Evolutionary conservation across 257 asterid genomes (phyloP), one percentile per base, ranked within the genome.

Genomic region (Nicotiana tomentosiformis): DNA sequence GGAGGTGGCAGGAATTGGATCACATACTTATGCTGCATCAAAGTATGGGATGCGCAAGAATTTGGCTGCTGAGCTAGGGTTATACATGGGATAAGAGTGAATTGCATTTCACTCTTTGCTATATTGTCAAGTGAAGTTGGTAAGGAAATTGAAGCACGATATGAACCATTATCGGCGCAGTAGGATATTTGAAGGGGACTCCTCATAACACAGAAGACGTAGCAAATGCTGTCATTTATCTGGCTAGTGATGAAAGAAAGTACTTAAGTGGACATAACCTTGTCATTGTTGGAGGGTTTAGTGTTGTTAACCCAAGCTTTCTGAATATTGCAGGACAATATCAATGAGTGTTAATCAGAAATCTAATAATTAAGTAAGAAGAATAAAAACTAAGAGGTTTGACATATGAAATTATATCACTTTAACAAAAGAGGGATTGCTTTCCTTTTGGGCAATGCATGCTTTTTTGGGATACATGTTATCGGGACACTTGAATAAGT

Each of bases 241-340:
- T 90, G 87, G 96, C 79, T 0, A 88, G 90, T 17, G 94, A 92
- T 30, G 93, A 90, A 55, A 87, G 89, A 0, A 17, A 81, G 1
- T 90, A 89, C 4, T 89, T 90, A 14, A 90, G 90, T 61, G 95
- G 93, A 35, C 55, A 85, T 37, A 92, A 90, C 23, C 88, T 92
- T 20, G 88, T 89, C 2, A 87, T 90, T n/a, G 96, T 88, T 78
- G 96, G 92, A 5, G 96, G 92, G 0, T 90, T 80, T 65, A 88
- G 87, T 67, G 79, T 88, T 18, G 89, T 88, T 1, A 91, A 91
- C 66, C 91, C 93, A 49, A 67, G 77, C 12, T 33, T 33, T 8
- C 29, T 67, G 15, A 67, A 33, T 23, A 33, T 67, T 4, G 33
- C 12, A 10, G 77, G 46, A 39, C 77, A 66, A 66, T 32, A 66